Evolutionary conservation across 257 asterid genomes (phyloP), one percentile per base, ranked within the genome.

Genomic region (Cordia subcordata): DNA sequence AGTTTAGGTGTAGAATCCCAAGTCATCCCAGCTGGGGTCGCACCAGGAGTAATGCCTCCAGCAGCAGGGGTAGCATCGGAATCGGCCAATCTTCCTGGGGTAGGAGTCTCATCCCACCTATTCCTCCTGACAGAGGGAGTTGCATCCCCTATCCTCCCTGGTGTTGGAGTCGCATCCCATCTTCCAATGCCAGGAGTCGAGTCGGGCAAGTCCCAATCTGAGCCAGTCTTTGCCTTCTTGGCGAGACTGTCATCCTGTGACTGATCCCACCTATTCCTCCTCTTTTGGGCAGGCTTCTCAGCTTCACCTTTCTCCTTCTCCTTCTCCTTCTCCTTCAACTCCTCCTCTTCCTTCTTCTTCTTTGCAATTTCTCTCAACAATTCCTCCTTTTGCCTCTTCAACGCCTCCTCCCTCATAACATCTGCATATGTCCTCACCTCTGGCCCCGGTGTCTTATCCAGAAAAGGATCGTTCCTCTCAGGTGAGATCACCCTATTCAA

Each of bases 151-250:
- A 84, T 22, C 71, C 95, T 82, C n/a, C 96, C 96, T 1, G 96
- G 96, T 0, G 98, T 90, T 0, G 96, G 96, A 5, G 96, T 91
- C 0, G 98, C 96, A 79, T 88, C 98, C 98, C 98, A 91, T 70
- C 95, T 84, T 44, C 96, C 98, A 62, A 85, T 84, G 39, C 97
- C 97, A 32, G 90, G 95, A 5, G 97, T 79, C 0, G 94, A 85
- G 55, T 90, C 96, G 0, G 93, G 97, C 66, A 82, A 49, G 72
- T 90, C 97, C 97, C 97, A 90, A 54, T 90, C 97, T 46, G 96
- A 87, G 5, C 87, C 90, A 16, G 72, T 33, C 81, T 84, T 84
- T 0, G 80, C 74, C 76, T 84, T 82, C 83, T 86, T 86, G 0
- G 57, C 79, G 71, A 75, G 79, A 9, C 63, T 61, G 37, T 81